Evolutionary conservation across 2,329 filamentous ascomycete genomes (phyloP), one percentile per base, ranked within the genome.

Genomic region (Pseudonectria foliicola): DNA sequence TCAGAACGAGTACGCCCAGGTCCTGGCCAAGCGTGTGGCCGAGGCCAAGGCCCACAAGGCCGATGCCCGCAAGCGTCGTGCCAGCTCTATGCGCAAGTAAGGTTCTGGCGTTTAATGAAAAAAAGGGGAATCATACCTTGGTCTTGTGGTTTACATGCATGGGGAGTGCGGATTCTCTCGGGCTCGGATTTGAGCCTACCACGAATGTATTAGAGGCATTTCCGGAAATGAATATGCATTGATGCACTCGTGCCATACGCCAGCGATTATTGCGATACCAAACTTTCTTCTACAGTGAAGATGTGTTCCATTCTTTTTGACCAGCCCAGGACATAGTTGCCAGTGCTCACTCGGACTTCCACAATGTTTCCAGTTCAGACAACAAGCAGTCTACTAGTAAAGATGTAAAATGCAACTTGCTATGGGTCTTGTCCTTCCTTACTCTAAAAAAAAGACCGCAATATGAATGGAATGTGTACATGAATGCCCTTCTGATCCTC

Each of bases 31-130:
- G 85, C 92, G 92, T 74, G 86, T 96, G 61, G 75, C 80, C 64
- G 92, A 98, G 77, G 85, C 88, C 75, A 95, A 95, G 80, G 75
- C 84, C 64, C 82, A 83, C 71, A 90, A 92, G 77, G 82, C 81
- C 58, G 90, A 96, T 73, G 74, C 83, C 68, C 86, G 88, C 76
- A 96, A 96, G 88, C 82, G 92, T 67, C 81, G 92, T 66, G 90
- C 90, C 59, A 93, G 85, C 67, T 95, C 90, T 61, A 87, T 93
- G 82, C 81, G 75, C 76, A 90, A 90, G 75, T 88, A 86, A 72
- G 74, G 40, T 47, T 52, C 45, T 48, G 53, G 59, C 54, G 55
- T 58, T 56, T 53, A 49, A 52, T 53, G 47, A 52, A 55, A 48
- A 48, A 55, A 55, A 52, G 50, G 49, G 51, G 51, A 54, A 53